Percentiles rank a stretch among this genome's conserved stretches.
These are phyloP conservation scores for Zea luxurians DNA, from an alignment of 176 grass and related monocot genomes.

Conservation along the genomic window DNA sequence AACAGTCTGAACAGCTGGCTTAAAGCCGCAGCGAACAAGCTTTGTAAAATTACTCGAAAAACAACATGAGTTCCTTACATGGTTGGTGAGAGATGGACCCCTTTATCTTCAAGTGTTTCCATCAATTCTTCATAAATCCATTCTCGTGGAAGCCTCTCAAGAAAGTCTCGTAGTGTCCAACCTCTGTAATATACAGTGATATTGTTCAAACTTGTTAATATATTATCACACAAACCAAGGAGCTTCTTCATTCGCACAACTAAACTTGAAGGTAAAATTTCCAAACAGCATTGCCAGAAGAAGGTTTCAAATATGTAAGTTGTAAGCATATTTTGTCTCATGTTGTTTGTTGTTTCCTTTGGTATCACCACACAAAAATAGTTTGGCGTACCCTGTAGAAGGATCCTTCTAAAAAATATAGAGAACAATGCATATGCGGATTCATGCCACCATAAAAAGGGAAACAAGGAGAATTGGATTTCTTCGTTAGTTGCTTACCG, in stretches of 20 bases:
- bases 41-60: constrained; percentile 12
- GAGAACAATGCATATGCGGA: constrained; percentile 17
- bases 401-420: constrained; percentile 12
- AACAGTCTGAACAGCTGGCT: no score
- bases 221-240: constrained; percentile 24
- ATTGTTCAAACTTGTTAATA: constrained; percentile 20
- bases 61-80: constrained; percentile 61
- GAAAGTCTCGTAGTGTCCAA: constrained; percentile 84
- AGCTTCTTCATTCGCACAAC: not conserved
- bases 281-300: constrained; percentile 7
- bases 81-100: constrained; percentile 91
- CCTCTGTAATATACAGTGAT: constrained; percentile 59
- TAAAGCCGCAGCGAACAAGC: no score
- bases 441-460: constrained; percentile 24
- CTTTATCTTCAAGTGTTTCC: constrained; percentile 87
- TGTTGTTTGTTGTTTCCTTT: constrained; percentile 4
- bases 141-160: constrained; percentile 94
- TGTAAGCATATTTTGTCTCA: constrained; percentile 1
- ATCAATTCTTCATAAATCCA: constrained; percentile 99
- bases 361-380: constrained; percentile 30
- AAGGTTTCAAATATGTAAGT: constrained; percentile 18
- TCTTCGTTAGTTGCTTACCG: constrained; percentile 53
- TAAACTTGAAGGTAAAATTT: constrained; percentile 13
- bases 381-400: constrained; percentile 29
- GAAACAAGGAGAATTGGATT: constrained; percentile 9